Percentiles rank a stretch among this genome's conserved stretches.
phyloP scores from a whole-genome alignment of 2,329 filamentous ascomycete species.

The Aureobasidium sp. region DNA sequence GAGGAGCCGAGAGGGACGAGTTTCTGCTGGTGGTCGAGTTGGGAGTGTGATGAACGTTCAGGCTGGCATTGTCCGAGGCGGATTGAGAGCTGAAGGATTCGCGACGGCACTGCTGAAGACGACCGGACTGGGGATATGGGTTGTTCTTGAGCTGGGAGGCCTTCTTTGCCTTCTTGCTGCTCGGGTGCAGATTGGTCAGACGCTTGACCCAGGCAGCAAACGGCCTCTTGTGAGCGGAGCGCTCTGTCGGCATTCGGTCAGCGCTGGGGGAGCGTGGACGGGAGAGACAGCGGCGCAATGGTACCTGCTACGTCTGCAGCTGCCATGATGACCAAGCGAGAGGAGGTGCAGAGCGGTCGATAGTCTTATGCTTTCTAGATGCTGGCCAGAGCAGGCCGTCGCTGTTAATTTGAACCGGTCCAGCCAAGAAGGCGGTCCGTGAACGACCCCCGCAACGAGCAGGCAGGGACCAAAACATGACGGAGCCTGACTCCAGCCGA shows the following conservation, averaged over 20 bases:
- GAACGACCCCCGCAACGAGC: not conserved
- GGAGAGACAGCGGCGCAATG: not conserved
- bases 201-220: constrained; percentile 95
- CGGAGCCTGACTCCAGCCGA: not conserved
- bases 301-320: constrained; percentile 6
- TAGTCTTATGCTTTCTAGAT: not conserved
- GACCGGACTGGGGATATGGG: constrained; percentile 81
- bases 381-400: not conserved
- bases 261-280: not conserved
- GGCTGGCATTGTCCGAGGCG: constrained; percentile 8
- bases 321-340: not conserved
- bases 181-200: constrained; percentile 64
- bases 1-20: constrained; percentile 9
- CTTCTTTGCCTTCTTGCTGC: constrained; percentile 31
- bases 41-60: constrained; percentile 5
- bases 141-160: constrained; percentile 52
- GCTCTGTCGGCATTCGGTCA: constrained; percentile 46
- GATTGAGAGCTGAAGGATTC: constrained; percentile 21
- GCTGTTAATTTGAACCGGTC: not conserved
- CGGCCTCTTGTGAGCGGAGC: constrained; percentile 68
- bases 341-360: not conserved
- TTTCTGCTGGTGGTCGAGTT: constrained; percentile 25
- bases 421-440: not conserved
- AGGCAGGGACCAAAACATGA: not conserved
- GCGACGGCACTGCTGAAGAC: constrained; percentile 45